phyloP scores from a whole-genome alignment of 176 grass and related monocot species.

The Hsuehochloa calcarea region DNA sequence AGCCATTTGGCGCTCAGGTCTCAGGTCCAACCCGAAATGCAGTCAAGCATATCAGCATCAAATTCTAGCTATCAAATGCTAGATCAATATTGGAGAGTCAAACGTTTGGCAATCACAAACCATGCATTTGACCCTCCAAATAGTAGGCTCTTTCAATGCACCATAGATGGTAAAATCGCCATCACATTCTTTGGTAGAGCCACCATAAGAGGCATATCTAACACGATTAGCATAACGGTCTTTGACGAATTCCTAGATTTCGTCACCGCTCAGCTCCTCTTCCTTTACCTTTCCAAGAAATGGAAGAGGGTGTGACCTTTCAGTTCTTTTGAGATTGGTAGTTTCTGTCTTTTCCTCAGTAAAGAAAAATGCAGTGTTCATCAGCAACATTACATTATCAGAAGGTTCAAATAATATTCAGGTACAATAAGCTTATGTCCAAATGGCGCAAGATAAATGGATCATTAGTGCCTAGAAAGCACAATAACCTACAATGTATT shows the following conservation, averaged over 20 bases:
- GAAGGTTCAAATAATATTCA: not conserved
- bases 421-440: not conserved
- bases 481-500: not conserved
- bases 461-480: not conserved
- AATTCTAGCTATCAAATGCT: not conserved
- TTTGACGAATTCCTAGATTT: slow-evolving; percentile 81
- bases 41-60: slow-evolving; percentile 28
- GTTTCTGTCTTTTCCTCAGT: slow-evolving; percentile 33
- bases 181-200: slow-evolving; percentile 49
- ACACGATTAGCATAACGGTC: slow-evolving; percentile 55
- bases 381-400: slow-evolving; percentile 11
- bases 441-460: not conserved
- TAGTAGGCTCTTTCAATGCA: slow-evolving; percentile 58
- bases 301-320: slow-evolving; percentile 68
- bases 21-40: slow-evolving; percentile 73
- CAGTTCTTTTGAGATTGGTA: slow-evolving; percentile 37
- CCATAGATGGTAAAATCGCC: slow-evolving; percentile 39
- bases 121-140: slow-evolving; percentile 95
- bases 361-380: slow-evolving; percentile 34
- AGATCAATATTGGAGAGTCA: not conserved
- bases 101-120: slow-evolving; percentile 45
- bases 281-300: slow-evolving; percentile 88
- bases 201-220: slow-evolving; percentile 46
- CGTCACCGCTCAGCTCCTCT: slow-evolving; percentile 88
- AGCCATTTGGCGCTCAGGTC: slow-evolving; percentile 70